Conservation (phyloP, 352 stramenopile genomes). For the Phytophthora hybrid region DNA sequence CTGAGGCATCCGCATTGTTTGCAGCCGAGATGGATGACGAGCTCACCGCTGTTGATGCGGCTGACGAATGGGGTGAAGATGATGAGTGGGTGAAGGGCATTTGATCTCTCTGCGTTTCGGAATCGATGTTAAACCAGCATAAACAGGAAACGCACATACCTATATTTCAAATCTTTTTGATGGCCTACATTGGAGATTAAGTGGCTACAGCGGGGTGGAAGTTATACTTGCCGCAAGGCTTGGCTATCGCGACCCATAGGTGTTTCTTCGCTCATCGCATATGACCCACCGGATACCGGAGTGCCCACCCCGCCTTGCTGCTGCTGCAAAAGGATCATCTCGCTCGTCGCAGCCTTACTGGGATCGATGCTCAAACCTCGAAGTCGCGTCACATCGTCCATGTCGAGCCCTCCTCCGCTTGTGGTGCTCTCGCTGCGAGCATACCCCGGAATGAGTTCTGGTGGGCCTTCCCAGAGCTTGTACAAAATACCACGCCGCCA, state of each 20-base stretch:
- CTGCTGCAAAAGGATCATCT: constrained; percentile 52
- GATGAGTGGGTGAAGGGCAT: constrained; percentile 86
- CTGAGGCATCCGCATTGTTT: constrained; percentile 63
- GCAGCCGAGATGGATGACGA: constrained; percentile 75
- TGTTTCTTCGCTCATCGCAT: constrained; percentile 51
- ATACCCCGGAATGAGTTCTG: constrained; percentile 52
- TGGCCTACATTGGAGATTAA: constrained; percentile 27
- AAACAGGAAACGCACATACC: constrained; percentile 34
- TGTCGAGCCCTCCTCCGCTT: constrained; percentile 35
- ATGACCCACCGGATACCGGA: constrained; percentile 50
- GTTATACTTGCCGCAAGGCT: constrained; percentile 28
- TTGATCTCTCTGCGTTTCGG: constrained; percentile 33
- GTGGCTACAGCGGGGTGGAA: constrained; percentile 17
- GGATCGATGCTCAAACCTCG: constrained; percentile 37
- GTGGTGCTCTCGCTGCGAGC: constrained; percentile 34
- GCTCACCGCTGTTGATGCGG: constrained; percentile 44
- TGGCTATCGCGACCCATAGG: constrained; percentile 15
- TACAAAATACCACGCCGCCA: constrained; percentile 86
- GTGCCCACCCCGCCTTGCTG: constrained; percentile 37
- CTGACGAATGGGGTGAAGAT: constrained; percentile 79
- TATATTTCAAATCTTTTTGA: constrained; percentile 37
- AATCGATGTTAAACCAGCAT: constrained; percentile 19
- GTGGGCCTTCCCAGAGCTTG: constrained; percentile 93
- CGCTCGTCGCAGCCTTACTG: constrained; percentile 36
- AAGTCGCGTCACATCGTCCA: constrained; percentile 37